phyloP scores from a whole-genome alignment of 2,329 filamentous ascomycete genomes.

The Penicillium corylophilum region DNA sequence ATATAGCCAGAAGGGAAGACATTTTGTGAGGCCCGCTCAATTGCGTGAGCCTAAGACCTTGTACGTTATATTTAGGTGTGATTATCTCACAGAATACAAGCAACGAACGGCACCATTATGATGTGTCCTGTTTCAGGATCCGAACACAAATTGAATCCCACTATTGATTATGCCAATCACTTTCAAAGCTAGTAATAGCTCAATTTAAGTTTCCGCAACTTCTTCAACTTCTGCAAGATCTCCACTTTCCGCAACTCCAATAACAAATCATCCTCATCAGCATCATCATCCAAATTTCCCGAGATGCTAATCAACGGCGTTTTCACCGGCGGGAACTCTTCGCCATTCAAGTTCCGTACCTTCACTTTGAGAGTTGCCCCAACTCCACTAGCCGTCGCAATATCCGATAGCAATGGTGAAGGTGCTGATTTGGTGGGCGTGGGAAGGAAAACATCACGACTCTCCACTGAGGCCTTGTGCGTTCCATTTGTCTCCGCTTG shows the following conservation, averaged over 20 bases:
- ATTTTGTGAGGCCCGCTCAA: too few species aligned
- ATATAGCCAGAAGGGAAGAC: too few species aligned
- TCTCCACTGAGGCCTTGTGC: neutral
- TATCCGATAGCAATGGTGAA: conserved; percentile 7
- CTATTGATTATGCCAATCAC: neutral
- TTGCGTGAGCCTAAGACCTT: too few species aligned
- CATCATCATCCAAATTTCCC: conserved; percentile 33
- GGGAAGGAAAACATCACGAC: neutral
- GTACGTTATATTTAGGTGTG: too few species aligned
- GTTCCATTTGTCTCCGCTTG: neutral
- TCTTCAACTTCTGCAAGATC: conserved; percentile 36
- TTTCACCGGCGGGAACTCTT: conserved; percentile 13
- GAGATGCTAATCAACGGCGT: conserved; percentile 22
- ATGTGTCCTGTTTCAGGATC: too few species aligned
- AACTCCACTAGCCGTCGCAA: conserved; percentile 8
- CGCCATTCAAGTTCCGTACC: conserved; percentile 14
- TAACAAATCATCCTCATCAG: conserved; percentile 37
- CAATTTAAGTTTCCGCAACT: conserved; percentile 25
- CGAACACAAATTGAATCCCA: neutral
- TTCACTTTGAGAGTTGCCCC: conserved; percentile 4
- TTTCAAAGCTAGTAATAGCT: conserved; percentile 13
- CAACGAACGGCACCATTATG: too few species aligned
- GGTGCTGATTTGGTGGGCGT: neutral
- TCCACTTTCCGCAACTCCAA: conserved; percentile 37
- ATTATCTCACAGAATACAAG: too few species aligned